phyloP scores from a whole-genome alignment of 495 filamentous ascomycete genomes.

The Aspergillus bertholletiae region DNA sequence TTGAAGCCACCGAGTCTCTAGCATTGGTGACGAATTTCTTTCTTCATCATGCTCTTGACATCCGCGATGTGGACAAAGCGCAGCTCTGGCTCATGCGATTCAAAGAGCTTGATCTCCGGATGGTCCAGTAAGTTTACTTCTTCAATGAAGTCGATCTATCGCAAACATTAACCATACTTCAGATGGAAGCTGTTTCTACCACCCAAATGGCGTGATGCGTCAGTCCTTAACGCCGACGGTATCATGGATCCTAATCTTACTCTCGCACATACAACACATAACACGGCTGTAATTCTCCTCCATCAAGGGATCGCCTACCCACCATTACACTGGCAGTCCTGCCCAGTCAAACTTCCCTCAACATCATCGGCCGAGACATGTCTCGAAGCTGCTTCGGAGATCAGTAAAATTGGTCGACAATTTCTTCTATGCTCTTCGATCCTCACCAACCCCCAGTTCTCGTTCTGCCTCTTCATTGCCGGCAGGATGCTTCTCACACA shows the following conservation, averaged over 20 bases:
- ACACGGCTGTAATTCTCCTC: conserved; percentile 22
- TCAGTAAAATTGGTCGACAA: conserved; percentile 16
- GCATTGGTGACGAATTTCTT: conserved; percentile 17
- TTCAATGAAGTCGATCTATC: neutral
- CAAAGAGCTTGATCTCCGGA: conserved; percentile 11
- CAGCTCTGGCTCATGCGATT: conserved; percentile 16
- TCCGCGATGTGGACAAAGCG: conserved; percentile 9
- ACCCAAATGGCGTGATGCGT: conserved; percentile 16
- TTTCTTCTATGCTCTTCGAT: conserved; percentile 17
- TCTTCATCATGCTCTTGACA: conserved; percentile 12
- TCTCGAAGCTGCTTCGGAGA: conserved; percentile 22
- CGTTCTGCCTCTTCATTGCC: conserved; percentile 25
- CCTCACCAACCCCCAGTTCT: conserved; percentile 22
- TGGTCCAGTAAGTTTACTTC: conserved; percentile 6
- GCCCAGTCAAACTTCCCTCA: conserved; percentile 16
- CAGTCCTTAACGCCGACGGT: conserved; percentile 12
- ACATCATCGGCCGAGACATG: conserved; percentile 19
- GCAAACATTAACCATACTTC: neutral
- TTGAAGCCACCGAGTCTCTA: conserved; percentile 21
- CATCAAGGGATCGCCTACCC: conserved; percentile 25
- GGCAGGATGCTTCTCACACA: conserved; percentile 33
- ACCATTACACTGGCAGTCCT: conserved; percentile 14
- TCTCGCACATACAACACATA: conserved; percentile 23
- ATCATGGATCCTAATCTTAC: conserved; percentile 25
- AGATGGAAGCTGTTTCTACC: conserved; percentile 19